Percentiles rank a stretch among this genome's conserved stretches.
Evolutionary conservation across 2,329 filamentous ascomycete species (phyloP).

Genomic region (Waltergamsia citrina): DNA sequence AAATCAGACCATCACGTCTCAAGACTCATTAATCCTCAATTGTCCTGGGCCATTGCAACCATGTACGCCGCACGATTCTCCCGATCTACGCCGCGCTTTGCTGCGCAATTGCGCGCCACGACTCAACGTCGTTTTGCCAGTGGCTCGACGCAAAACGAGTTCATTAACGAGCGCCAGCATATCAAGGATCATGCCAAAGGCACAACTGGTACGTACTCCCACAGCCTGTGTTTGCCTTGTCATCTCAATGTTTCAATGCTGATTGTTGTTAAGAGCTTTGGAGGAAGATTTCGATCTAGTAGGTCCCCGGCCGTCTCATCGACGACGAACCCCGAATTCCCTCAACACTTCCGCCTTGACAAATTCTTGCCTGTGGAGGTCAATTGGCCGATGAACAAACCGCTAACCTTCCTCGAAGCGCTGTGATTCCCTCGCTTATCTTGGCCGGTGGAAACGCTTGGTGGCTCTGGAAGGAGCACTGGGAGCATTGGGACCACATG

Average conservation of each 20-base stretch:
- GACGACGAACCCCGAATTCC: conserved; percentile 2
- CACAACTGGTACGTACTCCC: conserved; percentile 60
- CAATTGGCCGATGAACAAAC: conserved; percentile 2
- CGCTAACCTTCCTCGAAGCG: conserved; percentile 47
- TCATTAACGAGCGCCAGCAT: conserved; percentile 83
- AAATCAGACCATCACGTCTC: conserved; percentile 5
- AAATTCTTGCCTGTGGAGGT: neutral
- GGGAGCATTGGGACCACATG: conserved; percentile 87
- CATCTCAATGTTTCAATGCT: no score
- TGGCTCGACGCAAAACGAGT: conserved; percentile 75
- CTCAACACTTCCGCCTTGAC: neutral
- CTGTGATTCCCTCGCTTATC: conserved; percentile 62
- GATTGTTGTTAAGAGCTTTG: conserved; percentile 60
- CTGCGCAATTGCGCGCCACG: conserved; percentile 47
- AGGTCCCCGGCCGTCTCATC: conserved; percentile 32
- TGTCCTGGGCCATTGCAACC: conserved; percentile 12
- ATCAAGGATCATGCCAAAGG: conserved; percentile 83
- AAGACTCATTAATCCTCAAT: conserved; percentile 1
- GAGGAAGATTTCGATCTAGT: conserved; percentile 95
- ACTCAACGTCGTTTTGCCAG: conserved; percentile 65
- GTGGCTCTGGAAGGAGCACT: conserved; percentile 89
- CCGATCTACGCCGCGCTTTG: conserved; percentile 54
- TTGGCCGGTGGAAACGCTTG: conserved; percentile 75
- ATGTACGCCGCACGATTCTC: conserved; percentile 59
- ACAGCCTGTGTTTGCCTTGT: no score